Percentiles rank a stretch among this genome's conserved stretches.
Evolutionary conservation across 495 filamentous ascomycete genomes (phyloP).

Genomic region (Xylaria intraflava): DNA sequence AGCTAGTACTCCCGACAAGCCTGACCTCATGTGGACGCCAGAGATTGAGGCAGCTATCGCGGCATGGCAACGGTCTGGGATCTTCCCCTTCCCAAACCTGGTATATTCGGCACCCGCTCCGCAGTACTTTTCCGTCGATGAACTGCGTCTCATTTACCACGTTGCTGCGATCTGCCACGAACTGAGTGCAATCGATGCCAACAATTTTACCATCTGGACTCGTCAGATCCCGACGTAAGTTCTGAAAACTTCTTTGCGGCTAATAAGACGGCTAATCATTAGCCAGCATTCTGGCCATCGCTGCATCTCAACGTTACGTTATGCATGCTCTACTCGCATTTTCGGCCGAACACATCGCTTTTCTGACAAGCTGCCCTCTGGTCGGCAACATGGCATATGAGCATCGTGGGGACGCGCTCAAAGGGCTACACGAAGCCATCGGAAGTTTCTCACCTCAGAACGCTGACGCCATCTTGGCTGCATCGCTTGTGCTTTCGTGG

Average conservation of each 20-base stretch:
- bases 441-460: conserved; percentile 77
- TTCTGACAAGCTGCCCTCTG: conserved; percentile 72
- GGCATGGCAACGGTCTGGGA: conserved; percentile 73
- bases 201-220: conserved; percentile 83
- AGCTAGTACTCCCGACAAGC: conserved; percentile 58
- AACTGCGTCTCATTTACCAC: conserved; percentile 86
- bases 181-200: conserved; percentile 66
- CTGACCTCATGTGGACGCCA: conserved; percentile 75
- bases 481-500: conserved; percentile 91
- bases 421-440: conserved; percentile 82
- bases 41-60: conserved; percentile 76
- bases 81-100: conserved; percentile 82
- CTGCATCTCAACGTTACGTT: conserved; percentile 73
- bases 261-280: conserved; percentile 21
- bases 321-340: conserved; percentile 89
- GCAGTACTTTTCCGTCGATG: conserved; percentile 60
- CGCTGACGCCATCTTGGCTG: conserved; percentile 85
- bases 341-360: conserved; percentile 85
- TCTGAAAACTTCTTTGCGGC: not conserved
- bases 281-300: conserved; percentile 75
- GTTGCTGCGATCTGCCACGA: conserved; percentile 79
- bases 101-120: conserved; percentile 61
- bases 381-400: conserved; percentile 81
- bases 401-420: conserved; percentile 75
- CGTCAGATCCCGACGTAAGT: conserved; percentile 86